phyloP scores from a whole-genome alignment of 2,329 filamentous ascomycete genomes.

The Hypoxylon sp. region DNA sequence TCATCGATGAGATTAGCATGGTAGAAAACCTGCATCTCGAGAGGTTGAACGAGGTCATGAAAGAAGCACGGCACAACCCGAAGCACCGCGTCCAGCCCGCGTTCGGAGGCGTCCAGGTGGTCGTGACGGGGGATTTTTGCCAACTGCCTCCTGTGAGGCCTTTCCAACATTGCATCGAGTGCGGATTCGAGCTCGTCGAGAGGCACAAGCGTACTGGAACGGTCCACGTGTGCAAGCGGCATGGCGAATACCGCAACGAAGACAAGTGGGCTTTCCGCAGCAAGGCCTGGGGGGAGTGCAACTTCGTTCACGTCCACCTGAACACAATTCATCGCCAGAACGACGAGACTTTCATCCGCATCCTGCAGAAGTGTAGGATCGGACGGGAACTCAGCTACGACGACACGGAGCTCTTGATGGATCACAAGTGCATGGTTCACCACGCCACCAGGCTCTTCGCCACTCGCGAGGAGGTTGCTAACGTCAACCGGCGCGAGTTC shows the following conservation, averaged over 20 bases:
- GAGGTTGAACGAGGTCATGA: slow-evolving; percentile 63
- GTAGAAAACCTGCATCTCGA: slow-evolving; percentile 67
- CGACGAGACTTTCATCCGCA: slow-evolving; percentile 65
- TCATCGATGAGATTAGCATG: slow-evolving; percentile 77
- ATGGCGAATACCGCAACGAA: slow-evolving; percentile 57
- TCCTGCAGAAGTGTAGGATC: slow-evolving; percentile 67
- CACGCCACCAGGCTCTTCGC: slow-evolving; percentile 61
- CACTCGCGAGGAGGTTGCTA: slow-evolving; percentile 55
- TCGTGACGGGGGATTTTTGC: slow-evolving; percentile 71
- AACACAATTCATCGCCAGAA: slow-evolving; percentile 68
- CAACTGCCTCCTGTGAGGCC: slow-evolving; percentile 71
- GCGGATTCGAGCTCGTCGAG: slow-evolving; percentile 53
- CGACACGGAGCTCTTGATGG: slow-evolving; percentile 59
- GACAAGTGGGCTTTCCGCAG: slow-evolving; percentile 74
- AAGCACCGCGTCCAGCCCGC: slow-evolving; percentile 32
- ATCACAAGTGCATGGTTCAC: slow-evolving; percentile 57
- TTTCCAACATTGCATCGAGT: slow-evolving; percentile 64
- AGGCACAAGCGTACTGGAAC: slow-evolving; percentile 36
- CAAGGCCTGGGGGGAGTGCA: slow-evolving; percentile 64
- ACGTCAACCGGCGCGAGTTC: slow-evolving; percentile 54
- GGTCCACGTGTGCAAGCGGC: slow-evolving; percentile 51
- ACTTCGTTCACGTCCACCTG: slow-evolving; percentile 66
- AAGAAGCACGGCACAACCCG: slow-evolving; percentile 49
- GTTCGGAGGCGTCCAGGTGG: slow-evolving; percentile 64
- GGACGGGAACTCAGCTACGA: slow-evolving; percentile 55